Evolutionary conservation across 805 yeast genomes (phyloP).

Genomic region (Spencermartinsiella europaea): DNA sequence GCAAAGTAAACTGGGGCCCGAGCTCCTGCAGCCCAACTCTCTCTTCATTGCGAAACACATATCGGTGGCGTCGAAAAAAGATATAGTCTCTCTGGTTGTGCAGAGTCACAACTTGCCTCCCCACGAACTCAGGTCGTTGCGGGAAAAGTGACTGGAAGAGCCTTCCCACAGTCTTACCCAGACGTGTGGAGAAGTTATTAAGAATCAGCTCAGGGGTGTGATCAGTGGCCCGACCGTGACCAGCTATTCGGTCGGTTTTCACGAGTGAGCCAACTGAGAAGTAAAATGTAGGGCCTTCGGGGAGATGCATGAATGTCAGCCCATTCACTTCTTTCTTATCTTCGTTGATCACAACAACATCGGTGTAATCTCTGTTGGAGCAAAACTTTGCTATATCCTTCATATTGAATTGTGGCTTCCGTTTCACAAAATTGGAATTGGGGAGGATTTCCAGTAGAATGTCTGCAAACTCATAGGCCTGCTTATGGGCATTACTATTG

Average conservation of each 20-base stretch:
- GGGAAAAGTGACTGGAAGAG: constrained; percentile 91
- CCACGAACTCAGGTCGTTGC: constrained; percentile 86
- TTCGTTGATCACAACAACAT: constrained; percentile 84
- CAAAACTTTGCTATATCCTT: constrained; percentile 84
- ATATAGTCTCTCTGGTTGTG: constrained; percentile 96
- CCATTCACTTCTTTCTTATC: constrained; percentile 92
- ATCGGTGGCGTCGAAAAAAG: constrained; percentile 93
- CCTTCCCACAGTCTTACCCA: constrained; percentile 91
- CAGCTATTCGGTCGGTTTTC: constrained; percentile 68
- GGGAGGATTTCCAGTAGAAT: constrained; percentile 80
- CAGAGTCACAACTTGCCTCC: constrained; percentile 90
- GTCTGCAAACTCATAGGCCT: constrained; percentile 88
- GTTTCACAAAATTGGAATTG: constrained; percentile 76
- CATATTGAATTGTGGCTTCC: constrained; percentile 78
- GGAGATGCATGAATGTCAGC: constrained; percentile 85
- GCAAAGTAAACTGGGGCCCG: constrained; percentile 94
- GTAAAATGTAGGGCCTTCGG: constrained; percentile 93
- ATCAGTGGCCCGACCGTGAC: constrained; percentile 87
- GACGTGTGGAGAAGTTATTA: constrained; percentile 86
- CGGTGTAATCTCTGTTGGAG: constrained; percentile 78
- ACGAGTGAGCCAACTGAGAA: constrained; percentile 75
- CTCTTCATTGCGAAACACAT: constrained; percentile 82
- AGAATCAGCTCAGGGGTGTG: constrained; percentile 89
- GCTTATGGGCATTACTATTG: constrained; percentile 75
- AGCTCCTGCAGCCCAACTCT: constrained; percentile 92